Evolutionary conservation across 164 flowering plant genomes (phyloP).

Genomic region (Echeveria elegans): DNA sequence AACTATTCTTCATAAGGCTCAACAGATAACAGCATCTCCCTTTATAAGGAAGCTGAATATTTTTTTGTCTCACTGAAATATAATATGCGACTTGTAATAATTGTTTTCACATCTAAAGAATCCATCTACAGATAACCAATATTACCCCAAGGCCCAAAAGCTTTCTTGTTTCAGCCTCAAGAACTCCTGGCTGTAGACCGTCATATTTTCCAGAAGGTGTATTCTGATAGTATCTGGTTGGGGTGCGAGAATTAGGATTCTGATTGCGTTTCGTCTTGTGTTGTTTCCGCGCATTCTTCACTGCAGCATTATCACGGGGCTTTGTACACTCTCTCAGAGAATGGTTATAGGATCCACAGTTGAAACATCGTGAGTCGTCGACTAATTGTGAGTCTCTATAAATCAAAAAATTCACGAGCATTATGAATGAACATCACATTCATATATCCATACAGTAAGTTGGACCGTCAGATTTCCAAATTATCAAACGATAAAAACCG

Average conservation of each 20-base stretch:
- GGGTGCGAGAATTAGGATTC: constrained; percentile 37
- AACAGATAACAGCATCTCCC: not conserved
- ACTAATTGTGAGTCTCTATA: constrained; percentile 42
- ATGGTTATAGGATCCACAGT: constrained; percentile 88
- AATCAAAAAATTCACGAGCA: not conserved
- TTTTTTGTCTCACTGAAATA: not conserved
- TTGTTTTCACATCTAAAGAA: not conserved
- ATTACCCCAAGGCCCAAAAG: constrained; percentile 83
- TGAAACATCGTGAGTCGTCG: constrained; percentile 81
- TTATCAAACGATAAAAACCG: not conserved
- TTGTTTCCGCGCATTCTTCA: constrained; percentile 72
- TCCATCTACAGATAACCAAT: not conserved
- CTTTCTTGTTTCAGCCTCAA: constrained; percentile 64
- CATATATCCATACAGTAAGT: not conserved
- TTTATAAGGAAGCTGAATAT: not conserved
- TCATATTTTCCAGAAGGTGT: constrained; percentile 86
- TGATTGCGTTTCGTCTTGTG: constrained; percentile 49
- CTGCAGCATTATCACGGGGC: constrained; percentile 83
- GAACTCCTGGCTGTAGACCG: constrained; percentile 74
- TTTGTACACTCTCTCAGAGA: constrained; percentile 84
- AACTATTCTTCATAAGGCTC: not conserved
- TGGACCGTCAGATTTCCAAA: not conserved
- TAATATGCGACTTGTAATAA: not conserved
- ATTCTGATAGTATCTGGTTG: constrained; percentile 71
- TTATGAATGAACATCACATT: not conserved